Base-by-base conservation (phyloP, 805 yeast genomes). In the Metschnikowia chrysomelidarum region DNA sequence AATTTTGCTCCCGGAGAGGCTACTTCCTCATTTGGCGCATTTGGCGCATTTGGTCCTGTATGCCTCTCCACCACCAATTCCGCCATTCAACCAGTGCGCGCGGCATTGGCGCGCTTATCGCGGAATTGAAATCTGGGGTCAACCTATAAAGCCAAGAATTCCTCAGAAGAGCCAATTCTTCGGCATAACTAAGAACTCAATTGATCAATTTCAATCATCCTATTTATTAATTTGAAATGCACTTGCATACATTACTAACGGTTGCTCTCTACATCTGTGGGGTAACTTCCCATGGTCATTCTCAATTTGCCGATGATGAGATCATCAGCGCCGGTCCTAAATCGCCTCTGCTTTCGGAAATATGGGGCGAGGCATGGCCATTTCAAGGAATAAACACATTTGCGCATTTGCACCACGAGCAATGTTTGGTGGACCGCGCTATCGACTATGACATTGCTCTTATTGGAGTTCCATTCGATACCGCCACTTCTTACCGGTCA, bases 381-480 rank as follows among this genome's bases (percentile, higher is more conserved):
- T 80, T 78, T 47, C 72, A 72, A 40, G 87, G 86, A 1, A 68
- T 79, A 28, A 73, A 74, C 51, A 75, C 86, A 0, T 86, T 83
- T 69, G 94, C 93, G 2, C 93, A 86, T 43, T 60, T 86, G 32
- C 78, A 78, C 16, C 69, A 74, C 38, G 65, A 73, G 24, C 68
- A 67, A 40, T 86, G 95, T 53, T 66, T 85, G 14, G 30, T 72
- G 3, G 58, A 75, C 25, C 57, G 73, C 27, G 65, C 69, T 4
- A 42, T 55, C 6, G 50, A 62, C 2, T 87, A 70, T 47, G 95
- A 86, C 48, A 72, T 86, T 31, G 95, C 80, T 0, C 45, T 86
- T 10, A 69, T 85, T 37, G 95, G 95, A 4, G 81, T 82, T 2
- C 94, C 94, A 0, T 86, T 85, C 49, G 95, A 85, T 52, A 85